These are phyloP conservation scores for Lachnellula occidentalis DNA, from an alignment of 2,329 filamentous ascomycete species.

Conservation along the genomic window DNA sequence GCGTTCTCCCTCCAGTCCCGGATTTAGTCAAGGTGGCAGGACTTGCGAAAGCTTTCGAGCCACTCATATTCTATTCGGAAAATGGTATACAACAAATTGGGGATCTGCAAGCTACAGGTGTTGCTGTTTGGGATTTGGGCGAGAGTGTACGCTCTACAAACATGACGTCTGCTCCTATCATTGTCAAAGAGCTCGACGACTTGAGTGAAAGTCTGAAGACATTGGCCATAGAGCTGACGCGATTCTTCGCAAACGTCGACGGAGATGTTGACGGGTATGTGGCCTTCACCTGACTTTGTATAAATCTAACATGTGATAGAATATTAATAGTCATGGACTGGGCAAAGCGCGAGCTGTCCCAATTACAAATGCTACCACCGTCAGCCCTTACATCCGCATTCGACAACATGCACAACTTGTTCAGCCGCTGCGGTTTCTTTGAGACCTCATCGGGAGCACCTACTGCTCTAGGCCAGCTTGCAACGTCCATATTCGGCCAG, in stretches of 20 bases:
- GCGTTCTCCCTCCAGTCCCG: conserved; percentile 60
- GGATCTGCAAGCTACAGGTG: conserved; percentile 83
- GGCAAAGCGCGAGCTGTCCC: conserved; percentile 78
- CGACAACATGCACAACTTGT: conserved; percentile 75
- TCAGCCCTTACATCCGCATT: conserved; percentile 65
- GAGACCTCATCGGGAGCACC: conserved; percentile 51
- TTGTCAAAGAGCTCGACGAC: conserved; percentile 79
- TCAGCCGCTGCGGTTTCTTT: conserved; percentile 59
- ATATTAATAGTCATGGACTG: conserved; percentile 96
- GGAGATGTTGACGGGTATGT: conserved; percentile 78
- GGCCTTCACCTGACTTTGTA: conserved; percentile 1
- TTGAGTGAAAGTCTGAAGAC: conserved; percentile 81
- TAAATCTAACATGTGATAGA: conserved; percentile 36
- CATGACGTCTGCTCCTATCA: conserved; percentile 82
- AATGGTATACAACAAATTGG: conserved; percentile 80
- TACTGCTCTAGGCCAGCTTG: conserved; percentile 62
- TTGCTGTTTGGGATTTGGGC: conserved; percentile 90
- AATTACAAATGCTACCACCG: conserved; percentile 56
- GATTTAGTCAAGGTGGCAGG: conserved; percentile 88
- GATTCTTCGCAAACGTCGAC: conserved; percentile 90
- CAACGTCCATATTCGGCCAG: conserved; percentile 71
- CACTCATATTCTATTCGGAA: conserved; percentile 90
- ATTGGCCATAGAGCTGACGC: conserved; percentile 77
- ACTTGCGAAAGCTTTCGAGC: conserved; percentile 86
- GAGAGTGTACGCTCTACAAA: conserved; percentile 86